A percentile compares a stretch with the other conserved stretches of the same genome.
These are phyloP conservation scores for Tylopilus sp. DNA, from an alignment of 768 basidiomycete genomes.

Conservation along the genomic window DNA sequence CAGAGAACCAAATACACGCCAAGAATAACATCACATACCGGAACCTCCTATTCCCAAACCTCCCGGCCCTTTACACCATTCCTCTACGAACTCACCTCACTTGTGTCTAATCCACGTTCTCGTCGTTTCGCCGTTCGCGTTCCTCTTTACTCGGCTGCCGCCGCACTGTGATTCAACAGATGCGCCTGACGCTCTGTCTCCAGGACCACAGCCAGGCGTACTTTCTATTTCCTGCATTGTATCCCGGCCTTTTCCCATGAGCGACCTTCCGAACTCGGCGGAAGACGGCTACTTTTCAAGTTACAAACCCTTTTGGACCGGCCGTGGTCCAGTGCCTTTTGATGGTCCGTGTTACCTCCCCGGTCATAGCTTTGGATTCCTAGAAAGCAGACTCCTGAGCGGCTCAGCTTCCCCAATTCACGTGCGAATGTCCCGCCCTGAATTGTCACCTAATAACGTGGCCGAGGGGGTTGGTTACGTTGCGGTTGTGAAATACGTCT, in stretches of 20 bases:
- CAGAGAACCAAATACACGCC: constrained; percentile 1
- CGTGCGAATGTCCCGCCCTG: not conserved
- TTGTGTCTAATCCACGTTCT: not conserved
- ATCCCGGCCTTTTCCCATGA: not conserved
- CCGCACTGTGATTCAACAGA: not conserved
- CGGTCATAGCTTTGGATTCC: not conserved
- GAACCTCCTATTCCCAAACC: constrained; percentile 2
- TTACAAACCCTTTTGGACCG: not conserved
- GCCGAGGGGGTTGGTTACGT: constrained; percentile 11
- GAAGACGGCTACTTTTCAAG: not conserved
- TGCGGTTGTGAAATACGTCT: not conserved
- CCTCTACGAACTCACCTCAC: not conserved
- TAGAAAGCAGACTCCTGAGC: not conserved
- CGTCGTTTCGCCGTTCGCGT: not conserved
- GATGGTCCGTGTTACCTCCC: not conserved
- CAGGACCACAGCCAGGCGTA: constrained; percentile 1
- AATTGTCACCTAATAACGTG: not conserved
- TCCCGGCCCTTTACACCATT: not conserved
- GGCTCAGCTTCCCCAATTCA: not conserved
- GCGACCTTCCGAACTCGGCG: not conserved
- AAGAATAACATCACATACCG: not conserved
- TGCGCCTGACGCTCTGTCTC: constrained; percentile 1
- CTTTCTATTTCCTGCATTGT: not conserved
- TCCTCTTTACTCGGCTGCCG: not conserved
- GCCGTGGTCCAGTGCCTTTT: not conserved